phyloP scores from a whole-genome alignment of 2,329 filamentous ascomycete species.

The Coniosporium uncinatum region DNA sequence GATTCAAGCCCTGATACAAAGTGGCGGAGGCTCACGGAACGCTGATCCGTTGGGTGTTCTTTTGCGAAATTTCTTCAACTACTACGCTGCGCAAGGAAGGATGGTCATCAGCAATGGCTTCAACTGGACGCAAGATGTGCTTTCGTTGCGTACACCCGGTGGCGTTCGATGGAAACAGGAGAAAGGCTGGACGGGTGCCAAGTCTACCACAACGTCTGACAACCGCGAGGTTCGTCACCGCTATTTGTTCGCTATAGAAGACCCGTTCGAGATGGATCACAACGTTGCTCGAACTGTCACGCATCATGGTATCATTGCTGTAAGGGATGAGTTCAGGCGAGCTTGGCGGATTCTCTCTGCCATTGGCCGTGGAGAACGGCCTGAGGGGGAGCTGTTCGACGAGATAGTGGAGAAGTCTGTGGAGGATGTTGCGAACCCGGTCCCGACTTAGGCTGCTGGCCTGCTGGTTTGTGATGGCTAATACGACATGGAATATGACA shows the following conservation, averaged over 20 bases:
- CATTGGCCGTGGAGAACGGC: constrained; percentile 33
- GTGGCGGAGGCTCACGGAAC: constrained; percentile 61
- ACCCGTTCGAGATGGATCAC: constrained; percentile 84
- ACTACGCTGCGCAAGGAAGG: constrained; percentile 60
- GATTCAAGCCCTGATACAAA: constrained; percentile 54
- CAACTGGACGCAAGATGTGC: constrained; percentile 73
- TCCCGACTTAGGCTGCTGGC: no score
- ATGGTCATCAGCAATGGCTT: constrained; percentile 45
- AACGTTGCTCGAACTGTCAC: constrained; percentile 87
- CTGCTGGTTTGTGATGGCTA: no score
- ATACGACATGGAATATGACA: no score
- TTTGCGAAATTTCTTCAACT: constrained; percentile 82
- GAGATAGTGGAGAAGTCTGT: constrained; percentile 10
- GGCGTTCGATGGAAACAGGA: constrained; percentile 68
- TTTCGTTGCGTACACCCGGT: constrained; percentile 66
- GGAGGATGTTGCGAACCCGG: not conserved
- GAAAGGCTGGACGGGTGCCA: constrained; percentile 86
- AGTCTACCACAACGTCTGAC: constrained; percentile 29
- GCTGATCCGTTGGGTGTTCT: constrained; percentile 63
- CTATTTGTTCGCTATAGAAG: constrained; percentile 86
- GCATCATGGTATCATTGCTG: constrained; percentile 74
- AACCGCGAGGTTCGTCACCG: constrained; percentile 68
- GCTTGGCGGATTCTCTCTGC: constrained; percentile 66
- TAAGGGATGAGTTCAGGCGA: constrained; percentile 78
- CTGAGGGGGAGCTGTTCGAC: constrained; percentile 19